Conservation (phyloP, 192 early-diverging fungal genomes). For the Backusella liffmaniae region DNA sequence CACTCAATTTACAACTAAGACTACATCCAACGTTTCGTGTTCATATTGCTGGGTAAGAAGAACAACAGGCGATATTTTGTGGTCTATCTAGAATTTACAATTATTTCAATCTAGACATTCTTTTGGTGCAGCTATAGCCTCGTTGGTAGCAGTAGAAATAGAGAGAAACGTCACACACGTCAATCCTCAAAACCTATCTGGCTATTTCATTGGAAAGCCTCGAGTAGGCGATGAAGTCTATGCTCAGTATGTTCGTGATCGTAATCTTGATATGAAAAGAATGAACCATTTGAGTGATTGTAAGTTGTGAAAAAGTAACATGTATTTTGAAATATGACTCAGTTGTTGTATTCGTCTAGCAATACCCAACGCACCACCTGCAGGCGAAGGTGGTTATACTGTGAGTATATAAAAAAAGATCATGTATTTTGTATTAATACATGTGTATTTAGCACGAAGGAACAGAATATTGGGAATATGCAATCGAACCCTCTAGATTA, state of each 20-base stretch:
- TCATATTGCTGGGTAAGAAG: conserved; percentile 5
- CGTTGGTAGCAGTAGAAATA: not conserved
- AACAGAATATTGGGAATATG: conserved; percentile 9
- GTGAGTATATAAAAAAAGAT: not conserved
- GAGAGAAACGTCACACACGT: not conserved
- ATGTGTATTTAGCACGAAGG: not conserved
- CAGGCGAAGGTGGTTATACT: not conserved
- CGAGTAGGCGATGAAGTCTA: not conserved
- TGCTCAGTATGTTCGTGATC: conserved; percentile 1
- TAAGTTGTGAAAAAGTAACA: not conserved
- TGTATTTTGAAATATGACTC: not conserved
- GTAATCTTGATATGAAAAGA: not conserved
- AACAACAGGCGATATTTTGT: not conserved
- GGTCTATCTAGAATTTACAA: not conserved
- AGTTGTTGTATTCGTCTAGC: not conserved
- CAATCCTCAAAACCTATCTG: not conserved
- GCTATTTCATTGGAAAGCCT: conserved; percentile 1
- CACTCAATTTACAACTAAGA: not conserved
- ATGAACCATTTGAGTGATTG: not conserved
- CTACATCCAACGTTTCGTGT: conserved; percentile 1
- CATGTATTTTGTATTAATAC: no score
- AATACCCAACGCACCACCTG: not conserved
- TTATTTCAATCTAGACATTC: not conserved
- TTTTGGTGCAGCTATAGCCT: not conserved
- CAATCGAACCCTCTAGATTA: not conserved